These are phyloP conservation scores for Naegleria fowleri DNA, from an alignment of 208 protist species.

Conservation along the genomic window DNA sequence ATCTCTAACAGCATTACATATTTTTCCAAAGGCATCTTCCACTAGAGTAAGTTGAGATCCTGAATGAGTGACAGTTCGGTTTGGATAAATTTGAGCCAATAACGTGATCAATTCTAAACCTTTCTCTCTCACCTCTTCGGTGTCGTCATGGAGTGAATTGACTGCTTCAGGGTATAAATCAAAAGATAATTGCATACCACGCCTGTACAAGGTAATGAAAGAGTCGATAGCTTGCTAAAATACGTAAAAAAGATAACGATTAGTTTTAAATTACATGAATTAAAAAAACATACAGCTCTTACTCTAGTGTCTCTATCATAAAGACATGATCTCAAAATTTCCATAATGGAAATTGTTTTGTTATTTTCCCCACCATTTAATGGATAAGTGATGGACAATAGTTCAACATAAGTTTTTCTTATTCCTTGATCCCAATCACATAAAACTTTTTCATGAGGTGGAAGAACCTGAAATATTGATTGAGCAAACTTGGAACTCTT, in stretches of 20 bases:
- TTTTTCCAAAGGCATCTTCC: background rate
- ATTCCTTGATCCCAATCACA: slow-evolving; percentile 13
- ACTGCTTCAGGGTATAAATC: background rate
- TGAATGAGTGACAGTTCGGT: background rate
- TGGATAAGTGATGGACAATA: background rate
- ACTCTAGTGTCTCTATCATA: slow-evolving; percentile 1
- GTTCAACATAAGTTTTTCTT: background rate
- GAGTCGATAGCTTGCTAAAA: background rate
- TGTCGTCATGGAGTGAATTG: background rate
- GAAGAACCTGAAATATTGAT: background rate
- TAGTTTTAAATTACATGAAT: too few relatives aligned
- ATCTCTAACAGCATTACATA: background rate
- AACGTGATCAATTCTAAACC: background rate
- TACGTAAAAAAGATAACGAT: too few relatives aligned
- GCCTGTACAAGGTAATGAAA: background rate
- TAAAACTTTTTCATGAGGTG: background rate
- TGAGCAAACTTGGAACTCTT: background rate
- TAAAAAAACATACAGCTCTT: background rate
- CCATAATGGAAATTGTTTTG: background rate
- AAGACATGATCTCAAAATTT: background rate
- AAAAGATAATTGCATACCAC: background rate
- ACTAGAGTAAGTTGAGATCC: background rate
- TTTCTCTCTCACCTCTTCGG: background rate
- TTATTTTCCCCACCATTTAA: background rate
- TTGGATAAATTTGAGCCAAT: background rate